Evolutionary conservation across 176 grass and related monocot genomes (phyloP).

Genomic region (Carex myosuroides): DNA sequence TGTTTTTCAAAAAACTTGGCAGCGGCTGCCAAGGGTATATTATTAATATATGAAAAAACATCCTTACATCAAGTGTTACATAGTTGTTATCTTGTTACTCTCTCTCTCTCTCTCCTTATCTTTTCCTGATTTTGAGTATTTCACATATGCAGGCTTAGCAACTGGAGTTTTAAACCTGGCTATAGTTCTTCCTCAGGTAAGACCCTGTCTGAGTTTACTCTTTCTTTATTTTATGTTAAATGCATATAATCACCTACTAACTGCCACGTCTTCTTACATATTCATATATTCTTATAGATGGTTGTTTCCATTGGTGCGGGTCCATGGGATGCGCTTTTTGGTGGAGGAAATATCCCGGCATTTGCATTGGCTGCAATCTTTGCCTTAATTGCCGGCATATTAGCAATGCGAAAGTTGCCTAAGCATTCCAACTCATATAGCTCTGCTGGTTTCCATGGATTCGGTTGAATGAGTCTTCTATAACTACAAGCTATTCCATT

Average conservation of each 20-base stretch:
- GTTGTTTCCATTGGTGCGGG: conserved; percentile 79
- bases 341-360: conserved; percentile 83
- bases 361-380: conserved; percentile 83
- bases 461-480: conserved; percentile 37
- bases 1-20: too few species aligned
- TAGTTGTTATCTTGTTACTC: conserved; percentile 5
- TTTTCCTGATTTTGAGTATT: not conserved
- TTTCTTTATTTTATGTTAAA: not conserved
- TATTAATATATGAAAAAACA: too few species aligned
- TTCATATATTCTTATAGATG: conserved; percentile 47
- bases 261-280: too few species aligned
- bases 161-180: conserved; percentile 95
- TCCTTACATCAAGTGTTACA: too few species aligned
- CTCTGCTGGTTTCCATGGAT: conserved; percentile 80
- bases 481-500: conserved; percentile 8
- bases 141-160: conserved; percentile 60
- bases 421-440: conserved; percentile 61
- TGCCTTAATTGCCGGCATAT: conserved; percentile 54
- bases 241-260: not conserved
- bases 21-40: too few species aligned
- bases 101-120: not conserved
- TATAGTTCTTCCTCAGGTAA: conserved; percentile 87
- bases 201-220: not conserved
- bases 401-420: conserved; percentile 73
- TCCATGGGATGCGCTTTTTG: conserved; percentile 90